Evolutionary conservation across 2,329 filamentous ascomycete genomes (phyloP), one percentile per base, ranked within the genome.

Genomic region (Geosmithia morbida): DNA sequence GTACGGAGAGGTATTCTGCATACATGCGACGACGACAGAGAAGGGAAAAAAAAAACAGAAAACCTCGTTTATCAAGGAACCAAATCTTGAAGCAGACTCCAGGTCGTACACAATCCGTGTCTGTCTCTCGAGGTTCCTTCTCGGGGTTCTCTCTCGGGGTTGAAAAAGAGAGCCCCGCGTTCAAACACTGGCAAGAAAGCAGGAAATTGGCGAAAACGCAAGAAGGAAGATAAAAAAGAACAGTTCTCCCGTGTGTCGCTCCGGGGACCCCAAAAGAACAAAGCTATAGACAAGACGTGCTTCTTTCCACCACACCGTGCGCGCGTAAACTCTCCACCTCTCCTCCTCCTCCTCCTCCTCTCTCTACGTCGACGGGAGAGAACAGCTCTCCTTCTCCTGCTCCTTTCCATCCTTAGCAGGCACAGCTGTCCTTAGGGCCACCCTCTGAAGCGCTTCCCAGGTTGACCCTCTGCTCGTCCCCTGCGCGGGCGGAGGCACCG

Each of bases 351-450:
- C 8, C 22, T 26, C 22, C 8, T 8, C 8, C 22, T 26, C 22
- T 26, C 22, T 26, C 22, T 26, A 26, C 22, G 8, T 26, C 8
- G n/a, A 26, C 8, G 8, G 8, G 8, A 26, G 8, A 8, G 4
- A 26, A 26, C 22, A 26, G 4, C 22, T 26, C 8, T 26, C 22
- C 4, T 8, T 26, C 11, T 37, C 10, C 16, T 17, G 14, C 29
- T 13, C 26, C 43, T 22, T 3, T 26, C 22, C 22, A 45, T 16
- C 43, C 37, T 41, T 49, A 97, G 68, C 90, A 97, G 59, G 88
- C 89, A 65, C 90, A 97, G 43, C 85, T 83, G 59, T 95, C 88
- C 71, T 94, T 94, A 45, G 84, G 78, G n/a, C 79, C 81, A 54
- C 77, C 76, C 52, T 87, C 81, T 57, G 79, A 74, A 44, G 82